These are phyloP conservation scores for Mycena leptocephala DNA, from an alignment of 768 basidiomycete genomes.

Conservation along the genomic window DNA sequence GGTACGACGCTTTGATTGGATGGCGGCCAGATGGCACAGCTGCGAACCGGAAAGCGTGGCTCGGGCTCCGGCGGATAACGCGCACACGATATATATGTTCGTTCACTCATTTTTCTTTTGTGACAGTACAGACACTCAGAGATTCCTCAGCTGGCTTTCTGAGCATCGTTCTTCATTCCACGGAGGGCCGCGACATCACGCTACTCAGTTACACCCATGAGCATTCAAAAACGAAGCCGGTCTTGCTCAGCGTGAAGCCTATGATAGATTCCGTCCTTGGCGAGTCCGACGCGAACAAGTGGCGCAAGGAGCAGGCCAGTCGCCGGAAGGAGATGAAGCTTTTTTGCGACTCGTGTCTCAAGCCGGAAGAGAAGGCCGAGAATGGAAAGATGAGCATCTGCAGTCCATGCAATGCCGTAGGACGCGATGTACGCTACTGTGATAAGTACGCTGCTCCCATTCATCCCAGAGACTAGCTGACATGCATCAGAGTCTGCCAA, in stretches of 20 bases:
- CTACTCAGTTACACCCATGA: slow-evolving; percentile 4
- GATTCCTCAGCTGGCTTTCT: background rate
- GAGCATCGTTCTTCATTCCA: slow-evolving; percentile 7
- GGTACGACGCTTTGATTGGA: slow-evolving; percentile 22
- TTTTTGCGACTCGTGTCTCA: slow-evolving; percentile 32
- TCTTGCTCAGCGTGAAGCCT: background rate
- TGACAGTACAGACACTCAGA: background rate
- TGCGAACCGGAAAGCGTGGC: slow-evolving; percentile 15
- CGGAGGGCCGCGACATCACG: background rate
- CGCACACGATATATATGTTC: slow-evolving; percentile 23
- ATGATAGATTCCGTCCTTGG: background rate
- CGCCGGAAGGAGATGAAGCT: slow-evolving; percentile 33
- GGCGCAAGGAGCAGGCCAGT: slow-evolving; percentile 21
- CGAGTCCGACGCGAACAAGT: slow-evolving; percentile 16
- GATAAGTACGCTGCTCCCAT: background rate
- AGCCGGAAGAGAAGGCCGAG: slow-evolving; percentile 24
- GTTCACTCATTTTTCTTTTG: background rate
- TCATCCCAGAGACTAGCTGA: background rate
- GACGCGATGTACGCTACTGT: slow-evolving; percentile 30
- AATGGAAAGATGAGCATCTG: slow-evolving; percentile 30
- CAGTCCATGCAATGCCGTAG: slow-evolving; percentile 22
- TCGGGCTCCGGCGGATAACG: slow-evolving; percentile 6
- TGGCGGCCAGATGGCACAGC: background rate
- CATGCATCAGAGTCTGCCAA: slow-evolving; percentile 21
- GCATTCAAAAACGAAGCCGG: slow-evolving; percentile 11